A percentile compares a stretch with the other conserved stretches of the same genome.
phyloP scores from a whole-genome alignment of 768 basidiomycete genomes.

The Mycena amicta region DNA sequence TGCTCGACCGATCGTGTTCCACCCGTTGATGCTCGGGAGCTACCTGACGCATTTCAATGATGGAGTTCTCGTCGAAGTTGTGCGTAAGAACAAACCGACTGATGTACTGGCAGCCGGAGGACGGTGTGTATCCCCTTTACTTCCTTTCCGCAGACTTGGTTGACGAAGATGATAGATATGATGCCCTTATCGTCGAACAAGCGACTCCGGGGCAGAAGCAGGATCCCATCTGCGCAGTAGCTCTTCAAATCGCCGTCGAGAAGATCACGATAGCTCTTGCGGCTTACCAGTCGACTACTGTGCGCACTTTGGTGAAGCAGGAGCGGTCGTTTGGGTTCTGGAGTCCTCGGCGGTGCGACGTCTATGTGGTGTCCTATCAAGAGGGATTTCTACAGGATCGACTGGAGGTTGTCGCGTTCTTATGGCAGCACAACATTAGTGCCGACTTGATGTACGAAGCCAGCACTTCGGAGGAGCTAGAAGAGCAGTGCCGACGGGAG shows the following conservation, averaged over 20 bases:
- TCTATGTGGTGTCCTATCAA: slow-evolving; percentile 81
- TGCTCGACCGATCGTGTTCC: slow-evolving; percentile 61
- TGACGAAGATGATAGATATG: slow-evolving; percentile 53
- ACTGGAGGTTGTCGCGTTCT: slow-evolving; percentile 71
- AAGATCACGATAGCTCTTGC: slow-evolving; percentile 74
- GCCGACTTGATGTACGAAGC: slow-evolving; percentile 88
- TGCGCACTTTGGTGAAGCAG: slow-evolving; percentile 74
- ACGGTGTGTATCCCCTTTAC: slow-evolving; percentile 51
- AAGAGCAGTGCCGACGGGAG: slow-evolving; percentile 76
- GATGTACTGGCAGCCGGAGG: slow-evolving; percentile 84
- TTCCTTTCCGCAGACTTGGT: slow-evolving; percentile 1
- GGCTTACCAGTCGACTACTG: slow-evolving; percentile 66
- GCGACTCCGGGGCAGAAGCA: slow-evolving; percentile 54
- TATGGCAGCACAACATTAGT: slow-evolving; percentile 84
- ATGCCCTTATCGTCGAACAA: slow-evolving; percentile 65
- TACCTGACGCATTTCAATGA: slow-evolving; percentile 69
- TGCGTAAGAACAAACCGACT: slow-evolving; percentile 60
- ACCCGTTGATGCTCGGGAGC: slow-evolving; percentile 72
- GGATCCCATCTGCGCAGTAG: slow-evolving; percentile 66
- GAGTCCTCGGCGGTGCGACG: slow-evolving; percentile 88
- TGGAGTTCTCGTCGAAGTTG: slow-evolving; percentile 77
- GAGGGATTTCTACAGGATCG: slow-evolving; percentile 76
- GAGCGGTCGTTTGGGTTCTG: slow-evolving; percentile 84
- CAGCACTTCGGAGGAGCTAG: slow-evolving; percentile 65
- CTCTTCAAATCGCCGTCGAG: slow-evolving; percentile 76